phyloP scores from a whole-genome alignment of 179 eudicot genomes.

The Drosera spatulata region DNA sequence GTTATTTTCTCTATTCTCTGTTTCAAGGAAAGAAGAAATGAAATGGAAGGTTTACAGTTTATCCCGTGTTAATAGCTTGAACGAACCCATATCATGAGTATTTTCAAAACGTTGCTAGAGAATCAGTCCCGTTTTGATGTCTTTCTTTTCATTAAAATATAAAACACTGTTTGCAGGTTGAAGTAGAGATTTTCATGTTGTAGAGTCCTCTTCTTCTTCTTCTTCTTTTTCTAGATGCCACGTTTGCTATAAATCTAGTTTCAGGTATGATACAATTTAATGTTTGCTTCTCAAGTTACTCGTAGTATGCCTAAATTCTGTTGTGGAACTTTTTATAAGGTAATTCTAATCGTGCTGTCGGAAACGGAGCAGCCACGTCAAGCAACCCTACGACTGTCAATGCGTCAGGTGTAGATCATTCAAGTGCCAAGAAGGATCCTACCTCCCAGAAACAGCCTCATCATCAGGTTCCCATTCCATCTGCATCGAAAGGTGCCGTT shows the following conservation, averaged over 20 bases:
- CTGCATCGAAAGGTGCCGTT: conserved; percentile 11
- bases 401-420: conserved; percentile 17
- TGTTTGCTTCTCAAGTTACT: not conserved
- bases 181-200: no score
- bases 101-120: no score
- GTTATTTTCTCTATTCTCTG: not conserved
- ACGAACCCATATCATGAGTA: no score
- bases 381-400: conserved; percentile 15
- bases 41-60: not conserved
- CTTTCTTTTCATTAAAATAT: no score
- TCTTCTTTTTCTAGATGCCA: not conserved
- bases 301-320: not conserved
- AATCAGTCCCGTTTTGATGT: no score
- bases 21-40: not conserved
- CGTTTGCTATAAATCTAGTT: not conserved
- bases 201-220: not conserved
- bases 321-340: not conserved
- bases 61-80: no score
- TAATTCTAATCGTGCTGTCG: conserved; percentile 9
- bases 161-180: not conserved
- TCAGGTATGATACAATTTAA: not conserved
- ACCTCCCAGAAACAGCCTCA: conserved; percentile 18
- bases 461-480: conserved; percentile 13
- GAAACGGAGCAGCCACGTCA: conserved; percentile 21
- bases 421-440: conserved; percentile 7